These are phyloP conservation scores for Avena sativa DNA, from an alignment of 176 grass and related monocot species.

Conservation along the genomic window DNA sequence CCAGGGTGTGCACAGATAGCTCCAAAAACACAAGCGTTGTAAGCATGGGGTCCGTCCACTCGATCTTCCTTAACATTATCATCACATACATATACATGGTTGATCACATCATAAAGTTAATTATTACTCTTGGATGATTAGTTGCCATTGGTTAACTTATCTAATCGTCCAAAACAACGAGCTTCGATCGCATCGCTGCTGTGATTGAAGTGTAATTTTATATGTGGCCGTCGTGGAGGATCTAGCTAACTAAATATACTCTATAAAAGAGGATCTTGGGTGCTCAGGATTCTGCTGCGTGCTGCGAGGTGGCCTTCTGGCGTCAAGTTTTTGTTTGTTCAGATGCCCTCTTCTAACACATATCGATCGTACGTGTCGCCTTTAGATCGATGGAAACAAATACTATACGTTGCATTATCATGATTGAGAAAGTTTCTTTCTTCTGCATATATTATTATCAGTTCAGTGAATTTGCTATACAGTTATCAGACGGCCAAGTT, in stretches of 20 bases:
- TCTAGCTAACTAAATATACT: too few species aligned
- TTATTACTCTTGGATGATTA: neutral
- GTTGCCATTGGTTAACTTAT: neutral
- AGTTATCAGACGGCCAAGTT: too few species aligned
- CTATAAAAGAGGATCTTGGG: slow-evolving; percentile 22
- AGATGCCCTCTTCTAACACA: too few species aligned
- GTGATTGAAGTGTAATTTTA: neutral
- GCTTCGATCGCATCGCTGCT: neutral
- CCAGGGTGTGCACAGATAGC: neutral
- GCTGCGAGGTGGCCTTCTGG: neutral
- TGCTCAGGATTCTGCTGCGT: slow-evolving; percentile 1
- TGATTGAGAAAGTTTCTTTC: too few species aligned
- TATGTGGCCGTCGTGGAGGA: neutral
- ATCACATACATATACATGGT: neutral
- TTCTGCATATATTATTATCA: too few species aligned
- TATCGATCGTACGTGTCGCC: too few species aligned
- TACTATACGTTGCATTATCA: too few species aligned
- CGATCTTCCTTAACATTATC: neutral
- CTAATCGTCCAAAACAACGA: neutral
- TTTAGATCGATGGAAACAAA: too few species aligned
- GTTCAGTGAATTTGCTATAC: too few species aligned
- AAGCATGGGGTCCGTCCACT: neutral
- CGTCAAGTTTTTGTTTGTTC: neutral
- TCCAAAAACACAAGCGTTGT: neutral
- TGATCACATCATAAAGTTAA: neutral